Conservation (phyloP, 192 early-diverging fungal genomes). For the Linnemannia elongata region DNA sequence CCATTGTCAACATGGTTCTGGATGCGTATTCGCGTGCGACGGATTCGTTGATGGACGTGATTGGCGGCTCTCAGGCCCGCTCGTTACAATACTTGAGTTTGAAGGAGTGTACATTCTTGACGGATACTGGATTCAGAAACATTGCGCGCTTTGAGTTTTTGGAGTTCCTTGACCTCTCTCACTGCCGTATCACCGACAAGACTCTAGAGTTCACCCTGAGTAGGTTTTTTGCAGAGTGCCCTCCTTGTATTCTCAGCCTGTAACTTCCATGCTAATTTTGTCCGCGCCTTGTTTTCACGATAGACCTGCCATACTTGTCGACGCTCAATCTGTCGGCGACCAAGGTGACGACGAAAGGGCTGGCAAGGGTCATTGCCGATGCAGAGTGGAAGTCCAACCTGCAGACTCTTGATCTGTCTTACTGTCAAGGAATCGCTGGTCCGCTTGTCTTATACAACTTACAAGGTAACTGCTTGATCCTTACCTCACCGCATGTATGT, state of each 20-base stretch:
- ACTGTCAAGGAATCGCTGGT: slow-evolving; percentile 49
- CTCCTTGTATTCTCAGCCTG: background rate
- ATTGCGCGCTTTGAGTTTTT: slow-evolving; percentile 56
- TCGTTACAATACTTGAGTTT: slow-evolving; percentile 58
- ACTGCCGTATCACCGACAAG: slow-evolving; percentile 65
- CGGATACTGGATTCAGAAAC: slow-evolving; percentile 58
- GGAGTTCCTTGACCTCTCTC: slow-evolving; percentile 61
- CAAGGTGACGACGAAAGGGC: slow-evolving; percentile 66
- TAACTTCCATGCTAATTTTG: background rate
- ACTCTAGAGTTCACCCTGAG: slow-evolving; percentile 34
- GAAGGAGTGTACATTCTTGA: slow-evolving; percentile 59
- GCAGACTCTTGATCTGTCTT: slow-evolving; percentile 54
- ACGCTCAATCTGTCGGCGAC: slow-evolving; percentile 62
- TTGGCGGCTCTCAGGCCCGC: slow-evolving; percentile 46
- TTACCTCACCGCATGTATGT: background rate
- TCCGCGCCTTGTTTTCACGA: background rate
- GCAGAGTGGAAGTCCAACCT: slow-evolving; percentile 38
- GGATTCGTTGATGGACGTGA: slow-evolving; percentile 60
- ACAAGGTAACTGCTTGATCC: slow-evolving; percentile 34
- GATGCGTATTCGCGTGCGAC: slow-evolving; percentile 63
- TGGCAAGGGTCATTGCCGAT: slow-evolving; percentile 40
- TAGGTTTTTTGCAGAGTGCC: background rate
- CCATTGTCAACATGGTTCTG: slow-evolving; percentile 56
- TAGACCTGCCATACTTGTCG: slow-evolving; percentile 37
- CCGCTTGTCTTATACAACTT: slow-evolving; percentile 35